Percentiles rank a stretch among this genome's conserved stretches.
These are phyloP conservation scores for Eutrema japonicum DNA, from an alignment of 345 rosid species.

Conservation along the genomic window DNA sequence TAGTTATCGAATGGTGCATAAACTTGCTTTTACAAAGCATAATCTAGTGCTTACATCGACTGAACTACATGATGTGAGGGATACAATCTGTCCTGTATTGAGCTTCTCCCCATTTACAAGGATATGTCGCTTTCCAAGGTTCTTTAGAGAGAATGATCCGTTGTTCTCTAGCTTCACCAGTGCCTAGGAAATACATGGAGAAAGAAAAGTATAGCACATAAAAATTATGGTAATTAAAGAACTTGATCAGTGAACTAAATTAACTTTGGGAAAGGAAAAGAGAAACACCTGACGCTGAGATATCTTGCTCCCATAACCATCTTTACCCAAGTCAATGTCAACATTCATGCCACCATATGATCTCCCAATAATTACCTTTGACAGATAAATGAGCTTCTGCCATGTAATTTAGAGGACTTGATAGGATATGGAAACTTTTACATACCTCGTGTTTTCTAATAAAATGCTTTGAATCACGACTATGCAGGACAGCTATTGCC, in stretches of 20 bases:
- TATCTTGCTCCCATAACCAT: constrained; percentile 64
- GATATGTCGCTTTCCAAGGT: constrained; percentile 65
- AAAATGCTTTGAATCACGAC: constrained; percentile 64
- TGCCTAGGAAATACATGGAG: constrained; percentile 52
- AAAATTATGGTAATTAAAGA: not conserved
- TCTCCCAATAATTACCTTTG: constrained; percentile 84
- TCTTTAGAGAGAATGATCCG: constrained; percentile 66
- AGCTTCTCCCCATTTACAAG: constrained; percentile 65
- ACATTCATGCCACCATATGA: constrained; percentile 67
- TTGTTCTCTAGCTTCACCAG: constrained; percentile 63
- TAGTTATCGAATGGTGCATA: constrained; percentile 1
- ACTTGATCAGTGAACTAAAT: not conserved
- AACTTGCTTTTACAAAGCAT: not conserved
- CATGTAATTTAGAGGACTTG: constrained; percentile 20
- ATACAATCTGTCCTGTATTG: constrained; percentile 44
- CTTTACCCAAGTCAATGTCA: constrained; percentile 82
- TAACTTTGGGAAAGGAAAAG: constrained; percentile 21
- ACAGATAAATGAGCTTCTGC: constrained; percentile 27
- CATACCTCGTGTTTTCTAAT: constrained; percentile 70
- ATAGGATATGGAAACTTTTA: constrained; percentile 21
- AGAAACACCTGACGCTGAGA: constrained; percentile 77
- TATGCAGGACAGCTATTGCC: constrained; percentile 70
- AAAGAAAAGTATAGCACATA: constrained; percentile 2
- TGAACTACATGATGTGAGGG: constrained; percentile 57
- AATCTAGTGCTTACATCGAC: constrained; percentile 53